phyloP scores from a whole-genome alignment of 108 stramenopile genomes.

The Schizochytrium sp. region DNA sequence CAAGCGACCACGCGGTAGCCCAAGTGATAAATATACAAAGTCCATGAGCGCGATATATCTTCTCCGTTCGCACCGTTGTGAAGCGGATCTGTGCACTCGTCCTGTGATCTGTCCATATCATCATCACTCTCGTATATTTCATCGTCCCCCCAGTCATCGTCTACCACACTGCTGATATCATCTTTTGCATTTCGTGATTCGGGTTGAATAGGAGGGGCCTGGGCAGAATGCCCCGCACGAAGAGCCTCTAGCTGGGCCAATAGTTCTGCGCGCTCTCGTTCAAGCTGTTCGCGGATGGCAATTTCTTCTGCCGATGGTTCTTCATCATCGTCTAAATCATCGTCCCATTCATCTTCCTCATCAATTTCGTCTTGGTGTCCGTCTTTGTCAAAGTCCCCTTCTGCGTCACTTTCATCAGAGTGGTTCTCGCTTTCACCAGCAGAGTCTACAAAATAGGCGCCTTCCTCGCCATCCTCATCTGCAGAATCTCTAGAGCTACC shows the following conservation, averaged over 20 bases:
- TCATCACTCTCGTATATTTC: no score
- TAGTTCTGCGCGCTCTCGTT: slow-evolving; percentile 24
- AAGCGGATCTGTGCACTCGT: no score
- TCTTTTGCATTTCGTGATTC: no score
- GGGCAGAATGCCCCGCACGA: neutral
- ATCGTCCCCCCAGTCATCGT: no score
- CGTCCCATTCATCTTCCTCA: slow-evolving; percentile 27
- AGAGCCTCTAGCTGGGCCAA: neutral
- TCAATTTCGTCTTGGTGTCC: neutral
- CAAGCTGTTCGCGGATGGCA: slow-evolving; percentile 1
- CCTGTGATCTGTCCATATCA: no score
- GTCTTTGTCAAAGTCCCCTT: neutral
- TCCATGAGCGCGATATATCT: no score
- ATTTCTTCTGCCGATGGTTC: neutral
- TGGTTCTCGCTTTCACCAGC: neutral
- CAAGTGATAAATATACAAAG: no score
- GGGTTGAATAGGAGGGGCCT: neutral
- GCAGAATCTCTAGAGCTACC: no score
- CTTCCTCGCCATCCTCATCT: neutral
- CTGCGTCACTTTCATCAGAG: neutral
- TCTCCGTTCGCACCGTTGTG: no score
- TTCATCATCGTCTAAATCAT: neutral
- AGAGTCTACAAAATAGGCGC: neutral
- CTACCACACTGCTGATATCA: no score
- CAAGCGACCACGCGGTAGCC: neutral